phyloP scores from a whole-genome alignment of 371 early-diverging fungal genomes.

The Circinella minor region DNA sequence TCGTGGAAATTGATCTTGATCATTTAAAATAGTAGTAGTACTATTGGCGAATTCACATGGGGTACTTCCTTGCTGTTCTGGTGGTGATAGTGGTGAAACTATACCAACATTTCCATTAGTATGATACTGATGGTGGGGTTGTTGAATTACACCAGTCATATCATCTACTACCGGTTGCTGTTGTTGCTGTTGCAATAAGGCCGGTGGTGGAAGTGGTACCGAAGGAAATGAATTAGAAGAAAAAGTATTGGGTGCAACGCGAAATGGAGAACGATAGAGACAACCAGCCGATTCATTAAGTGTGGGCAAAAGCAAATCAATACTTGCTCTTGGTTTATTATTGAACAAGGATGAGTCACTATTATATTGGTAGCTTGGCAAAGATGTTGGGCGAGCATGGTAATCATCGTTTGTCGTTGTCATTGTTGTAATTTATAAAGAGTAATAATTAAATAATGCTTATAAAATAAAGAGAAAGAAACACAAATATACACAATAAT shows the following conservation, averaged over 20 bases:
- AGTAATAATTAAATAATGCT: background rate
- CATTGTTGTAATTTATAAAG: background rate
- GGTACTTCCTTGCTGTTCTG: too few relatives aligned
- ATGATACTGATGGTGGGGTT: too few relatives aligned
- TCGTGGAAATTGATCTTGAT: conserved; percentile 45
- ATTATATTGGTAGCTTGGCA: background rate
- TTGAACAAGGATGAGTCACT: background rate
- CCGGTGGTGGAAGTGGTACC: background rate
- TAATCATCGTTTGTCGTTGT: background rate
- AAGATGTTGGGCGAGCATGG: background rate
- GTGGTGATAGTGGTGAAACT: too few relatives aligned
- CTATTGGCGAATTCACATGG: background rate
- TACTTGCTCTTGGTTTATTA: background rate
- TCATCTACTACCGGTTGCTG: background rate
- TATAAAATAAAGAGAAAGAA: background rate
- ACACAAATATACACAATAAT: conserved; percentile 1
- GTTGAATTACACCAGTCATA: too few relatives aligned
- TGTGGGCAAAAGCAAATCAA: background rate
- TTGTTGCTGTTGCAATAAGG: background rate
- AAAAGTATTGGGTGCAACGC: background rate
- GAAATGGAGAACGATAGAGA: background rate
- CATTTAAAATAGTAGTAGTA: conserved; percentile 16
- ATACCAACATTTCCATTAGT: too few relatives aligned
- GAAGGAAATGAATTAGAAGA: background rate
- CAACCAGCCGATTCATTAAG: background rate